Evolutionary conservation across 352 stramenopile genomes (phyloP), one percentile per base, ranked within the genome.

Genomic region (Globisporangium cederbergense): DNA sequence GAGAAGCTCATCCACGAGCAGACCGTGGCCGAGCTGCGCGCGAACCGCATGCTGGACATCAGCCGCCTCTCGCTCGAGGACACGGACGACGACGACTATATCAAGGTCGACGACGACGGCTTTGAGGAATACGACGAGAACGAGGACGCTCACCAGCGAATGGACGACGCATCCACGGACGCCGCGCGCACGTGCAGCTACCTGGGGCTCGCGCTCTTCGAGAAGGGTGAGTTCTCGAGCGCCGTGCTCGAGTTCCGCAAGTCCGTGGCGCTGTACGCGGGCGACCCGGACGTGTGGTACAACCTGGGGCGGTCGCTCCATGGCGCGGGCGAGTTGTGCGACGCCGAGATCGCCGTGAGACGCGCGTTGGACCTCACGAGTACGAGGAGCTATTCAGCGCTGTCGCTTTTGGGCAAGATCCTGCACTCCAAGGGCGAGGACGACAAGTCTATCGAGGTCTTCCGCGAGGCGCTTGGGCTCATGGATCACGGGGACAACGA

Each of bases 401-500:
- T 92, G 59, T 90, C 86, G 42, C 75, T 93, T 54, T 68, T 93
- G 22, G 86, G 86, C 54, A 95, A 93, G 74, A 92, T 95, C 43
- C 65, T 95, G 50, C 82, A 95, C 61, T 75, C 86, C 2, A 83
- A 83, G 58, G 86, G 86, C 40, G 83, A 93, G 47, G 81, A 93
- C 68, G 84, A 93, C 60, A 75, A 79, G 62, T 84, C 84, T 22
- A 88, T 93, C 42, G 65, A 85, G 20, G 74, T 91, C 18, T 95
- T 95, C 66, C 82, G 83, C 52, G 78, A 91, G 49, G 84, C 84
- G 30, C 62, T 95, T 13, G 75, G 77, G 11, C 63, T 95, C 18
- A 90, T 91, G 77, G 76, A 89, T 47, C 62, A 56, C 6, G 60
- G 76, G 9, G 75, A 74, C 14, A 76, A 86, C 3, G 82, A 91